phyloP scores from a whole-genome alignment of 805 yeast genomes.

The Torulaspora microellipsoides region DNA sequence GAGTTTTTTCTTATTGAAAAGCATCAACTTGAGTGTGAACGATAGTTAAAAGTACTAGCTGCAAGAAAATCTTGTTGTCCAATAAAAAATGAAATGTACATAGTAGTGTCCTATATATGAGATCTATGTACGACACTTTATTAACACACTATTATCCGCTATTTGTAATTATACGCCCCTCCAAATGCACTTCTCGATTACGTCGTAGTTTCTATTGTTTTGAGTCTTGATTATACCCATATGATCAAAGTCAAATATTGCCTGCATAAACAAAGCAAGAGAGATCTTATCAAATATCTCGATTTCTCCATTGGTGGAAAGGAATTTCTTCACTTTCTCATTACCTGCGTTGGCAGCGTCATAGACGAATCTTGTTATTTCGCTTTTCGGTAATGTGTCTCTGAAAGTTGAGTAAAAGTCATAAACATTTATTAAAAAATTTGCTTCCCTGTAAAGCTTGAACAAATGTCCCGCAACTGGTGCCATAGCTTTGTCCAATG shows the following conservation, averaged over 20 bases:
- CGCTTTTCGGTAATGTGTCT: slow-evolving; percentile 40
- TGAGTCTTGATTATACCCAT: slow-evolving; percentile 66
- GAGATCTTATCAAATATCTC: slow-evolving; percentile 58
- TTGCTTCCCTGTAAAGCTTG: slow-evolving; percentile 74
- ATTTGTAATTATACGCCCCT: slow-evolving; percentile 26
- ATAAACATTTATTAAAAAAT: slow-evolving; percentile 57
- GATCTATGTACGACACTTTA: neutral
- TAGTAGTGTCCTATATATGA: too few relatives aligned
- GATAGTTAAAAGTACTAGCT: neutral
- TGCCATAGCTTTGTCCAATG: slow-evolving; percentile 38
- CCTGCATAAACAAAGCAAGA: slow-evolving; percentile 71
- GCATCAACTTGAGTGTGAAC: slow-evolving; percentile 41
- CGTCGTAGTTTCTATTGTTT: slow-evolving; percentile 33
- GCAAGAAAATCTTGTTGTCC: too few relatives aligned
- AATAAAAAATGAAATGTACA: too few relatives aligned
- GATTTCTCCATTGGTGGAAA: slow-evolving; percentile 23
- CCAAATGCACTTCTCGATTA: slow-evolving; percentile 34
- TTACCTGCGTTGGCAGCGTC: slow-evolving; percentile 26
- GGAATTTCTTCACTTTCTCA: slow-evolving; percentile 26
- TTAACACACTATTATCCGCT: neutral
- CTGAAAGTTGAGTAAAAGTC: slow-evolving; percentile 64
- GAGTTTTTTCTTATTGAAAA: slow-evolving; percentile 46
- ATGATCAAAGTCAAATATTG: slow-evolving; percentile 61
- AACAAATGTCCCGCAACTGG: slow-evolving; percentile 58
- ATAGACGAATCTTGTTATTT: slow-evolving; percentile 26